Evolutionary conservation across 2,329 filamentous ascomycete genomes (phyloP), one percentile per base, ranked within the genome.

Genomic region (Aspergillus nomiae): DNA sequence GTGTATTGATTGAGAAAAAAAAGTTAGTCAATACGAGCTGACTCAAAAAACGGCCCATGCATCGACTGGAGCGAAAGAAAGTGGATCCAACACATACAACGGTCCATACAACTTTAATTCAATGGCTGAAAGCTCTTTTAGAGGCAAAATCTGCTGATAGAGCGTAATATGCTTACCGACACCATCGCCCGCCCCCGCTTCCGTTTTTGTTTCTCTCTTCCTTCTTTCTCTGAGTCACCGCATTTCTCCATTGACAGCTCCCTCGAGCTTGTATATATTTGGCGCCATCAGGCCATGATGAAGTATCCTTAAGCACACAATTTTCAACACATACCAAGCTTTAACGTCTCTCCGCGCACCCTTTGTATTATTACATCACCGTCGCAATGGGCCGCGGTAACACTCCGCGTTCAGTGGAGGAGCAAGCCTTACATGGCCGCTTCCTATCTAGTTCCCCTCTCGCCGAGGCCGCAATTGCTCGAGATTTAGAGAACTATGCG

Each of bases 401-500:
- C 64, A 70, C 65, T 58, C 59, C 56, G 59, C 67, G 69, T 56
- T 69, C 72, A 41, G 65, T 70, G 36, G 72, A 72, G 32, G 67
- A 72, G 46, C 69, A 71, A 57, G 66, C 68, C 26, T 76, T 77
- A 66, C 71, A 77, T 59, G 73, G 73, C 43, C 83, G 81, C 7
- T 88, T 88, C 74, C 80, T 80, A 30, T 84, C 86, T 26, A 80
- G 82, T 32, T 90, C 89, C n/a, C 88, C 89, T 26, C 82, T 90
- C 55, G 89, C 88, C 1, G 86, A 90, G 65, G 85, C 86, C 34
- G 85, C 86, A 38, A 81, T 92, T 62, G 88, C 88, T 8, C 83
- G 86, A 43, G 90, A 92, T 73, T 79, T 92, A 9, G 88, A 87
- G 41, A 86, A 87, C 57, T 89, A 86, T 64, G 84, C 85, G 4